A percentile compares a stretch with the other conserved stretches of the same genome.
phyloP scores from a whole-genome alignment of 306 rosid species.

The Vicia faba region DNA sequence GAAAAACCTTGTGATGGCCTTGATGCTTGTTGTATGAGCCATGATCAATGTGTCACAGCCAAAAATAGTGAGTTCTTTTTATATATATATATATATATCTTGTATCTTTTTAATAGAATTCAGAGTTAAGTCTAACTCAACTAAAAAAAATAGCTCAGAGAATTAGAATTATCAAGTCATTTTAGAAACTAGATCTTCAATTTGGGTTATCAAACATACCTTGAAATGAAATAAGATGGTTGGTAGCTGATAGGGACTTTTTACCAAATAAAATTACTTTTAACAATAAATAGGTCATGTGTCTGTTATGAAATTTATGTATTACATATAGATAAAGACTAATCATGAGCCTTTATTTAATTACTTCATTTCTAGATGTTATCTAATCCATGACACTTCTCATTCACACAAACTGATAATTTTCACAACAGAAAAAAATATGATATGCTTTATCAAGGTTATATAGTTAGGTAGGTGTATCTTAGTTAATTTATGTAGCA shows the following conservation, averaged over 20 bases:
- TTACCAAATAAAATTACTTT: constrained; percentile 24
- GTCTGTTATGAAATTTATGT: no score
- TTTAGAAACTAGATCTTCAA: constrained; percentile 22
- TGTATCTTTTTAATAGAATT: constrained; percentile 5
- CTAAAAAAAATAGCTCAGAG: neutral
- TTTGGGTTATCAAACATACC: neutral
- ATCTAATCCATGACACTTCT: constrained; percentile 17
- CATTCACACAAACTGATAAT: neutral
- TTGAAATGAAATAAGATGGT: constrained; percentile 1
- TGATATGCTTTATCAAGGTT: neutral
- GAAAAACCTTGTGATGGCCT: constrained; percentile 96
- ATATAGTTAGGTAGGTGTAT: neutral
- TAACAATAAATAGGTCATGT: no score
- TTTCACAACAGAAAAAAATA: no score
- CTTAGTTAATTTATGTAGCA: neutral
- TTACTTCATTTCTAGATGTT: neutral
- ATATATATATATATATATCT: no score
- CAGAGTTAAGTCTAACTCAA: neutral
- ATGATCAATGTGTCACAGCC: constrained; percentile 72
- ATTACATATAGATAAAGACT: no score
- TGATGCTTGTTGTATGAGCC: constrained; percentile 91
- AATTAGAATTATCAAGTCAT: neutral
- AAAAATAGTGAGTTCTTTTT: constrained; percentile 67
- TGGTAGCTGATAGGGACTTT: constrained; percentile 33
- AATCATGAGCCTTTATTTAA: neutral